Evolutionary conservation across 305 asterid species (phyloP).

Genomic region (Fraxinus greggii): DNA sequence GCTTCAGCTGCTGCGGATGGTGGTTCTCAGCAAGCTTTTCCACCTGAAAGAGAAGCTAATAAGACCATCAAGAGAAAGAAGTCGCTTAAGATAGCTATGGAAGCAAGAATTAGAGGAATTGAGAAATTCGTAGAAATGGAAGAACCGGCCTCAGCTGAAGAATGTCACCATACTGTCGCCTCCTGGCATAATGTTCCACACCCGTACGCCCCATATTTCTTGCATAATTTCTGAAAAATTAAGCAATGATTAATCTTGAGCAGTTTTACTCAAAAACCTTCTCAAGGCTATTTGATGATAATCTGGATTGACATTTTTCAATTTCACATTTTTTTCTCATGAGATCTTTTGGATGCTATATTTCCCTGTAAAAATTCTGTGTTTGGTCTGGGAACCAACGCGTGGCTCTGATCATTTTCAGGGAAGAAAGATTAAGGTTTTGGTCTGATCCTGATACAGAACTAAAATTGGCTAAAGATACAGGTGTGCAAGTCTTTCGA

Average conservation of each 20-base stretch:
- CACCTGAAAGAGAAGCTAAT: conserved; percentile 37
- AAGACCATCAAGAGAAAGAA: conserved; percentile 62
- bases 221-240: not conserved
- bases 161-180: conserved; percentile 74
- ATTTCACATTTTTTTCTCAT: not conserved
- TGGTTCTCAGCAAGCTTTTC: conserved; percentile 57
- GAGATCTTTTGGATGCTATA: not conserved
- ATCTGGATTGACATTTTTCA: not conserved
- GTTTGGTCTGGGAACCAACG: not conserved
- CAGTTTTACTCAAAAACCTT: not conserved
- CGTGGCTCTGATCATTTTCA: conserved; percentile 31
- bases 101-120: conserved; percentile 74
- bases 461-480: conserved; percentile 75
- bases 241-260: not conserved
- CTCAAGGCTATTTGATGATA: not conserved
- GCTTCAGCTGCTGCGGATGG: conserved; percentile 68
- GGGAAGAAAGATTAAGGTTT: conserved; percentile 90
- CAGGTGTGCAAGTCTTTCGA: conserved; percentile 81
- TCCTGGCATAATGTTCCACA: conserved; percentile 97
- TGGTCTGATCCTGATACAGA: conserved; percentile 99
- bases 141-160: conserved; percentile 53
- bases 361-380: not conserved
- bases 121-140: conserved; percentile 57
- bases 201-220: conserved; percentile 56
- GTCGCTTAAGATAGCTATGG: conserved; percentile 70